Base-by-base conservation (phyloP, 1,139 yeast genomes). In the Scheffersomyces titani region DNA sequence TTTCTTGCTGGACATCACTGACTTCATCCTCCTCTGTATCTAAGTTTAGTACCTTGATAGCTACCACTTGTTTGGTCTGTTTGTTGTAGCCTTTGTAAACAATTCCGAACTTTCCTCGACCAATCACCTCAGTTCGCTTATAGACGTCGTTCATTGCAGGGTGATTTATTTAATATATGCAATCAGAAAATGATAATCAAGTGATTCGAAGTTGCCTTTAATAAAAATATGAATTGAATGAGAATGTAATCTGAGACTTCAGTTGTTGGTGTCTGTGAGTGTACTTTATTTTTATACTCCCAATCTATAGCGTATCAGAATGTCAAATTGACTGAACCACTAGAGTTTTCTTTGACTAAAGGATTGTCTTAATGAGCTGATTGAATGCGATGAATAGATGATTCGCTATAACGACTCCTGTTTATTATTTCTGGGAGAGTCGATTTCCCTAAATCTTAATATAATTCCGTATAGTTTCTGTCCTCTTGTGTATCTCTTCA, bases 11-110 rank as follows among this genome's bases (percentile, higher is more conserved):
- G 5, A 94, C 98, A 67, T 94, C 99, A 58, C 86, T 86, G 47
- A 96, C 97, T 61, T 96, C 99, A 65, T 94, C 98, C 61, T 91
- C 94, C 52, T 89, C 92, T 0, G 98, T 92, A 70, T 96, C 99
- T 57, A 96, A 77, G 68, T 93, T 92, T 61, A 96, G 80, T 13
- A 94, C 96, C 68, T 96, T 96, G 68, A 96, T 92, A 47, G 99
- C 99, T 57, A 91, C 96, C 2, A 91, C 85, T 61, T 88, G 89
- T 63, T 87, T 88, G 45, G 91, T 84, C 55, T 80, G 85, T 55
- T 80, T 74, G 66, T 88, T 82, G 59, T 80, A 73, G 11, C 97
- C 97, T 69, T 92, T 93, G 73, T 94, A 96, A 11, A 96, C 99
- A 45, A 93, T 89, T 48, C 99, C 99, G 72, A 94, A 96, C 75